These are phyloP conservation scores for Pisolithus tinctorius DNA, from an alignment of 768 basidiomycete species.

Conservation along the genomic window DNA sequence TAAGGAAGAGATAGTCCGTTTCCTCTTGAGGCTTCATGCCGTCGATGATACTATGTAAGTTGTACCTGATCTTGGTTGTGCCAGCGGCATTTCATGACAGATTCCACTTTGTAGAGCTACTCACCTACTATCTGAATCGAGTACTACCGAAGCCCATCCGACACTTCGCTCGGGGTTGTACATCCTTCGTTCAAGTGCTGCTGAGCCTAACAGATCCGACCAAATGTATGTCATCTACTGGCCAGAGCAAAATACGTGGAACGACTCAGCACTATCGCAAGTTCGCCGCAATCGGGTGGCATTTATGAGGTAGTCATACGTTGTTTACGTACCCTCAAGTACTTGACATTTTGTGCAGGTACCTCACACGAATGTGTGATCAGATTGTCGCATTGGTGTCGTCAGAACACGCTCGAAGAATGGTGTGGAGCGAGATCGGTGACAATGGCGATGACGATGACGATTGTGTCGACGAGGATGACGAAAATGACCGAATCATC, in stretches of 20 bases:
- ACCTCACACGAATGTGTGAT: slow-evolving; percentile 53
- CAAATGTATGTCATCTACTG: slow-evolving; percentile 49
- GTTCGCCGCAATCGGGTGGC: slow-evolving; percentile 48
- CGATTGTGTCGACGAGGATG: slow-evolving; percentile 8
- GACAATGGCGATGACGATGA: slow-evolving; percentile 27
- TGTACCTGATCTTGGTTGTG: neutral
- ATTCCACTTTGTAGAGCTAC: neutral
- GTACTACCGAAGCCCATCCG: slow-evolving; percentile 8
- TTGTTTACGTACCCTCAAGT: neutral
- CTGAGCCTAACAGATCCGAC: slow-evolving; percentile 6
- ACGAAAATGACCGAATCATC: slow-evolving; percentile 31
- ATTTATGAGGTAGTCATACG: slow-evolving; percentile 47
- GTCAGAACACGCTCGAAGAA: slow-evolving; percentile 34
- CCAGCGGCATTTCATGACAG: neutral
- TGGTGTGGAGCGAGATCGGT: slow-evolving; percentile 38
- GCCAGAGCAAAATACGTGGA: slow-evolving; percentile 57
- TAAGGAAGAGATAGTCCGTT: slow-evolving; percentile 41
- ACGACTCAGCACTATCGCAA: slow-evolving; percentile 38
- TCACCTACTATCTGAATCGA: slow-evolving; percentile 3
- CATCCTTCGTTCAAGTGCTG: slow-evolving; percentile 19
- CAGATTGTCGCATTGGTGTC: slow-evolving; percentile 49
- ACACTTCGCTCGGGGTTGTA: slow-evolving; percentile 44
- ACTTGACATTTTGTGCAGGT: slow-evolving; percentile 31
- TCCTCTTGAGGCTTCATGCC: slow-evolving; percentile 31
- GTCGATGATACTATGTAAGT: slow-evolving; percentile 38